Evolutionary conservation across 2,329 filamentous ascomycete genomes (phyloP).

Genomic region (Ploettnerulaceae sp.): DNA sequence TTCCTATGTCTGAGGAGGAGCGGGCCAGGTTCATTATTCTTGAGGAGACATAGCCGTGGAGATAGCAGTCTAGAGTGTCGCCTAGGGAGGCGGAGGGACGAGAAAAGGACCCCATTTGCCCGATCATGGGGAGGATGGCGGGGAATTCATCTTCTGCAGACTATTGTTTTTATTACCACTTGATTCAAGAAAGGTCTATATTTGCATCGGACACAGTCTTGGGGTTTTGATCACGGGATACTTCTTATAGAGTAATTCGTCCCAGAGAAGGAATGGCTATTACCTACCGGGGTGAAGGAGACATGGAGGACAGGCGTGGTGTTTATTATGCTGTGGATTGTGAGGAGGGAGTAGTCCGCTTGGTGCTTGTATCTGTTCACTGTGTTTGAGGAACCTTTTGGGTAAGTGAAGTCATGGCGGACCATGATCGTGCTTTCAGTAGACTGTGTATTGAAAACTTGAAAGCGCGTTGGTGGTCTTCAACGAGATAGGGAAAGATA

Average conservation of each 20-base stretch:
- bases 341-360: slow-evolving; percentile 41
- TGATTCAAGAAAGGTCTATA: too few relatives aligned
- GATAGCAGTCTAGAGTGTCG: slow-evolving; percentile 69
- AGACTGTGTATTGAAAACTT: neutral
- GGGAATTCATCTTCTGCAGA: too few relatives aligned
- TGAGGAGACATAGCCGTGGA: slow-evolving; percentile 78
- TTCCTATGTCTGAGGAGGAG: slow-evolving; percentile 12
- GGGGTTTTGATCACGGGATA: too few relatives aligned
- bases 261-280: too few relatives aligned
- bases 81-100: slow-evolving; percentile 57
- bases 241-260: too few relatives aligned
- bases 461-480: too few relatives aligned
- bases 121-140: slow-evolving; percentile 77
- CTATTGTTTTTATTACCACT: too few relatives aligned
- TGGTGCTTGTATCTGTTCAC: slow-evolving; percentile 30
- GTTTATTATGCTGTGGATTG: slow-evolving; percentile 74
- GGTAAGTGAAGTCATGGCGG: slow-evolving; percentile 26
- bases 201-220: too few relatives aligned
- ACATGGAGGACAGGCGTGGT: slow-evolving; percentile 57
- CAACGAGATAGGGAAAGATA: too few relatives aligned
- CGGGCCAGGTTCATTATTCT: slow-evolving; percentile 65
- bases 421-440: slow-evolving; percentile 15
- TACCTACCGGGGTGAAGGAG: slow-evolving; percentile 33
- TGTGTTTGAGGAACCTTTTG: slow-evolving; percentile 25
- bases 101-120: slow-evolving; percentile 70